Conservation (phyloP, 768 basidiomycete species). For the Tulasnella sp. region DNA sequence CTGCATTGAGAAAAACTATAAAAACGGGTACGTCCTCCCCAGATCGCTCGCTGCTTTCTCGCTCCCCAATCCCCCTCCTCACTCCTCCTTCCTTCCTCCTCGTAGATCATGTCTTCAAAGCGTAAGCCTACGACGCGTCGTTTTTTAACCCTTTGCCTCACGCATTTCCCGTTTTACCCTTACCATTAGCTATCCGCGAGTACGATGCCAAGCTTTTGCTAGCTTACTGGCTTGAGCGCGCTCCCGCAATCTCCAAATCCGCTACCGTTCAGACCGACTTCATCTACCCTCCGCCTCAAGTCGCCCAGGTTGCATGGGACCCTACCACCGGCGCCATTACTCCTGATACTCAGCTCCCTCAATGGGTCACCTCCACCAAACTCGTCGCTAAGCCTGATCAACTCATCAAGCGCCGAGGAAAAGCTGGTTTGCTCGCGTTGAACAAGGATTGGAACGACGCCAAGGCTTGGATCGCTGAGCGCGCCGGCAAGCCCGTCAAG, state of each 20-base stretch:
- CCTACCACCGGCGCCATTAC: slow-evolving; percentile 59
- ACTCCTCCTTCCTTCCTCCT: background rate
- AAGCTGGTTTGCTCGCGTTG: slow-evolving; percentile 89
- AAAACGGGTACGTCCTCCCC: background rate
- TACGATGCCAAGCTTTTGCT: slow-evolving; percentile 98
- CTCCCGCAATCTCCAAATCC: slow-evolving; percentile 71
- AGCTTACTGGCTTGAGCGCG: slow-evolving; percentile 94
- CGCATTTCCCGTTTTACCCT: background rate
- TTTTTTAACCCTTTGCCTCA: background rate
- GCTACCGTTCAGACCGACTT: slow-evolving; percentile 55
- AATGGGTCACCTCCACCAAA: slow-evolving; percentile 79
- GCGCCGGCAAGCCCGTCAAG: slow-evolving; percentile 90
- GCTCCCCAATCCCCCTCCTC: background rate
- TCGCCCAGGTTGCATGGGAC: slow-evolving; percentile 84
- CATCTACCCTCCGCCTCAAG: slow-evolving; percentile 62
- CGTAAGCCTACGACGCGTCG: slow-evolving; percentile 1
- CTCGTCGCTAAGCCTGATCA: slow-evolving; percentile 97
- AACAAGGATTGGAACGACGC: slow-evolving; percentile 92
- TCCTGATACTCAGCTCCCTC: slow-evolving; percentile 58
- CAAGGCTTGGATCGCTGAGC: slow-evolving; percentile 77
- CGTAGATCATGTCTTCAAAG: slow-evolving; percentile 31
- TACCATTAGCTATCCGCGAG: slow-evolving; percentile 73
- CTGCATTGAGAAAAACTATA: background rate
- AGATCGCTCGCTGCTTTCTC: background rate
- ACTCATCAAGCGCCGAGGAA: slow-evolving; percentile 98